These are phyloP conservation scores for Trematosphaeria pertusa DNA, from an alignment of 2,329 filamentous ascomycete genomes.

Conservation along the genomic window DNA sequence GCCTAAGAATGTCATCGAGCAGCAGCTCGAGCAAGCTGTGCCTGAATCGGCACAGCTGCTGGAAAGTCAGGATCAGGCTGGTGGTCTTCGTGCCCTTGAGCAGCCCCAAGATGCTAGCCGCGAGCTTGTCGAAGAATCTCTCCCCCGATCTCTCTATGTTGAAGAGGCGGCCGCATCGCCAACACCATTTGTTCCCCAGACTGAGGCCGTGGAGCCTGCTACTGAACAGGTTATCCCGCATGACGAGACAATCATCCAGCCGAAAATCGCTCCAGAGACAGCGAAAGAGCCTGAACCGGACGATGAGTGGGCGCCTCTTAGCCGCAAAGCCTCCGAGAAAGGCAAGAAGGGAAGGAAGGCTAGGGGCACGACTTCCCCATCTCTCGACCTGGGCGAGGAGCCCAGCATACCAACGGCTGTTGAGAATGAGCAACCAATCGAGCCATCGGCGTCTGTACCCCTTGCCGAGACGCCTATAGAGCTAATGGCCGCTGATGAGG, in stretches of 20 bases:
- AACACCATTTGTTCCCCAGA: not conserved
- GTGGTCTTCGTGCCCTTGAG: not conserved
- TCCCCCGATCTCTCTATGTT: not conserved
- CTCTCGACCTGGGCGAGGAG: slow-evolving; percentile 1
- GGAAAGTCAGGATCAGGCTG: not conserved
- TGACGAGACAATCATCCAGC: slow-evolving; percentile 1
- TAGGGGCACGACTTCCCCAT: slow-evolving; percentile 16
- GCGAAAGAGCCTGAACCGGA: slow-evolving; percentile 6
- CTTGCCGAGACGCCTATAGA: slow-evolving; percentile 13
- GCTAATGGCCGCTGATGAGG: slow-evolving; percentile 7
- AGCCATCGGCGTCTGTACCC: slow-evolving; percentile 2
- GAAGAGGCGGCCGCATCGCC: slow-evolving; percentile 4
- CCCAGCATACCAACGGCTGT: not conserved
- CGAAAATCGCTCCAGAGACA: slow-evolving; percentile 4
- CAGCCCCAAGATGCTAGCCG: slow-evolving; percentile 6
- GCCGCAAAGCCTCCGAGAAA: slow-evolving; percentile 39
- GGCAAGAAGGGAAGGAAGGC: slow-evolving; percentile 42
- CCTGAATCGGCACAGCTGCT: not conserved
- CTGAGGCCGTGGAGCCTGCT: not conserved
- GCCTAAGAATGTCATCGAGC: slow-evolving; percentile 1
- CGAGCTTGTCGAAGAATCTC: slow-evolving; percentile 7
- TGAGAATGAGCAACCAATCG: slow-evolving; percentile 11
- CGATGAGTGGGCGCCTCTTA: slow-evolving; percentile 11
- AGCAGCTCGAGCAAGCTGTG: not conserved
- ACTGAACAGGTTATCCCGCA: not conserved